These are phyloP conservation scores for Aureobasidium zeae DNA, from an alignment of 2,329 filamentous ascomycete genomes.

Conservation along the genomic window DNA sequence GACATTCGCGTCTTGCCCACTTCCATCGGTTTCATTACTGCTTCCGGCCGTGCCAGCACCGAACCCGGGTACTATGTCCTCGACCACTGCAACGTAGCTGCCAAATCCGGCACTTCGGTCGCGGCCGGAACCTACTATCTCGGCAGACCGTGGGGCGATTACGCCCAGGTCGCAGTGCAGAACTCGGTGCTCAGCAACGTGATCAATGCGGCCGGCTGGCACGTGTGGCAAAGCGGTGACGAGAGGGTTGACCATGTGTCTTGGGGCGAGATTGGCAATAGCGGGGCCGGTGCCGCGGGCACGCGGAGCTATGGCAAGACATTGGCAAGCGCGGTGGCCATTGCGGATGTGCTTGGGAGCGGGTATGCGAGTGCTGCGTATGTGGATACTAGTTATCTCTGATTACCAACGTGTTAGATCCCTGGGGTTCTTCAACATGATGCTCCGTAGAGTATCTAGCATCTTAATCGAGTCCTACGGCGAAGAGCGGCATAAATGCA, in stretches of 20 bases:
- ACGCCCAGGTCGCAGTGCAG: conserved; percentile 45
- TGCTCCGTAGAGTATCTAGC: too few relatives aligned
- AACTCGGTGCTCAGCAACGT: conserved; percentile 44
- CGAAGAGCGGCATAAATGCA: too few relatives aligned
- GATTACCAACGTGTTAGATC: too few relatives aligned
- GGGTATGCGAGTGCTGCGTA: conserved; percentile 31
- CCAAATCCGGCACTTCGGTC: conserved; percentile 33
- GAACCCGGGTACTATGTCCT: conserved; percentile 46
- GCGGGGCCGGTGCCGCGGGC: conserved; percentile 47
- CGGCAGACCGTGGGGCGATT: conserved; percentile 45
- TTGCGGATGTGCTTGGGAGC: conserved; percentile 39
- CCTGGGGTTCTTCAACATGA: too few relatives aligned
- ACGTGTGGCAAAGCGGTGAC: conserved; percentile 42
- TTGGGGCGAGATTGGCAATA: conserved; percentile 53
- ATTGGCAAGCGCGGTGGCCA: conserved; percentile 33
- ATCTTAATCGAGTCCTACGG: too few relatives aligned
- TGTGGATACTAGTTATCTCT: conserved; percentile 36
- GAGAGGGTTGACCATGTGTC: conserved; percentile 44
- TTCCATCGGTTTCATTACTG: conserved; percentile 37
- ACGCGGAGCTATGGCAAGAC: conserved; percentile 41
- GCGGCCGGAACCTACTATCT: conserved; percentile 38
- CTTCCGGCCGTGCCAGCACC: conserved; percentile 33
- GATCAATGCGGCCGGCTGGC: conserved; percentile 53
- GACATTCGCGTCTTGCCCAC: conserved; percentile 40
- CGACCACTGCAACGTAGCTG: conserved; percentile 42